phyloP scores from a whole-genome alignment of 2,329 filamentous ascomycete genomes.

The Didymella segeticola region DNA sequence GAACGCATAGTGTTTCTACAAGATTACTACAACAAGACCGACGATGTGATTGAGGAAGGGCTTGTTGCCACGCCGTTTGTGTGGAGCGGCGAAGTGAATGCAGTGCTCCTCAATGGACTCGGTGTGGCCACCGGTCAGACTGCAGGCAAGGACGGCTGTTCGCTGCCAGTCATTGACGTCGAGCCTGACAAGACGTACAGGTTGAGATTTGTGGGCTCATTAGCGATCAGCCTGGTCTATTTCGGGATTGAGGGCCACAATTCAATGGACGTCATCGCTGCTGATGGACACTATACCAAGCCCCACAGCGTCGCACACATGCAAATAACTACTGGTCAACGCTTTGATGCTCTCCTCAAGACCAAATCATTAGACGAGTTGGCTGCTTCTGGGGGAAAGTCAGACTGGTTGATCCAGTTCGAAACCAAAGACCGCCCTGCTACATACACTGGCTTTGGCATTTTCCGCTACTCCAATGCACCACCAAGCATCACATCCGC shows the following conservation, averaged over 20 bases:
- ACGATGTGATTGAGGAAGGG: conserved; percentile 59
- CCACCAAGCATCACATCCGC: conserved; percentile 8
- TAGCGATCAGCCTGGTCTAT: conserved; percentile 62
- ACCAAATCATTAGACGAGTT: conserved; percentile 60
- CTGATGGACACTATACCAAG: conserved; percentile 62
- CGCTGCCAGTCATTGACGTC: conserved; percentile 63
- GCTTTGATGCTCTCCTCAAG: conserved; percentile 64
- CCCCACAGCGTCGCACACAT: conserved; percentile 57
- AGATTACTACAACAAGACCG: conserved; percentile 65
- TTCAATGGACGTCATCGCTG: conserved; percentile 65
- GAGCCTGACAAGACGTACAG: conserved; percentile 67
- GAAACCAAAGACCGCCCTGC: conserved; percentile 60
- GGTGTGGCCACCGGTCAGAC: conserved; percentile 51
- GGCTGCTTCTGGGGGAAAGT: conserved; percentile 30
- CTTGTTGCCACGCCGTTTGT: conserved; percentile 58
- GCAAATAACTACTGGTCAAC: conserved; percentile 65
- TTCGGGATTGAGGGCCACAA: conserved; percentile 65
- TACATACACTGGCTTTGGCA: conserved; percentile 56
- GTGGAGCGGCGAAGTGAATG: conserved; percentile 66
- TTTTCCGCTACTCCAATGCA: conserved; percentile 49
- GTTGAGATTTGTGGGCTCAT: conserved; percentile 65
- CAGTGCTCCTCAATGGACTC: conserved; percentile 65
- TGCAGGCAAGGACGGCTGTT: conserved; percentile 49
- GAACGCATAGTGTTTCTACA: conserved; percentile 63
- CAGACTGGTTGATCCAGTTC: conserved; percentile 55